These are phyloP conservation scores for Pichia sp. DNA, from an alignment of 1,139 yeast species.

Conservation along the genomic window DNA sequence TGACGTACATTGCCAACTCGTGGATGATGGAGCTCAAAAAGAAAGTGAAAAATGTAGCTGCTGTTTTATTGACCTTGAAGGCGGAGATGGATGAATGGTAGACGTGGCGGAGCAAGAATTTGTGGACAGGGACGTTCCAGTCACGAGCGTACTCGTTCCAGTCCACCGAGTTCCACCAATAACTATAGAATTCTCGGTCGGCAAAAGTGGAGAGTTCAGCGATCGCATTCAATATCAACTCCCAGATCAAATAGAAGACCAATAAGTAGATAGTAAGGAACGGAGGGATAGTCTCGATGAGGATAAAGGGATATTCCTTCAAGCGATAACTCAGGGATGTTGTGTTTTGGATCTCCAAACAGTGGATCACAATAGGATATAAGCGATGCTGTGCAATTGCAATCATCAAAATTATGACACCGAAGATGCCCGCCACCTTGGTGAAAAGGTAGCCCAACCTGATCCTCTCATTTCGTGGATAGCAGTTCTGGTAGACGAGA, in stretches of 20 bases:
- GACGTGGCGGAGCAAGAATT: slow-evolving; percentile 84
- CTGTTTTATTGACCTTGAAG: slow-evolving; percentile 55
- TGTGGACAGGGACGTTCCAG: slow-evolving; percentile 97
- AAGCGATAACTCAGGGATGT: slow-evolving; percentile 44
- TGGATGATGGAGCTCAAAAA: slow-evolving; percentile 77
- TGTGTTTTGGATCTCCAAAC: slow-evolving; percentile 47
- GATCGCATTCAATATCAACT: slow-evolving; percentile 78
- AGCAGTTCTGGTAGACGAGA: slow-evolving; percentile 72
- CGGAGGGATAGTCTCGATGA: slow-evolving; percentile 77
- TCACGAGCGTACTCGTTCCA: slow-evolving; percentile 93
- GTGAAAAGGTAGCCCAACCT: slow-evolving; percentile 69
- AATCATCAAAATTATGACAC: slow-evolving; percentile 80
- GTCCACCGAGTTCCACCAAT: slow-evolving; percentile 95
- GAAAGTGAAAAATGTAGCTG: slow-evolving; percentile 80
- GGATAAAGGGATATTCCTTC: slow-evolving; percentile 52
- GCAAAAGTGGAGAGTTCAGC: slow-evolving; percentile 86
- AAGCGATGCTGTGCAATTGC: slow-evolving; percentile 72
- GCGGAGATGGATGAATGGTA: slow-evolving; percentile 88
- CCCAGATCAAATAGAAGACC: slow-evolving; percentile 91
- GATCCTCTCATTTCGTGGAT: slow-evolving; percentile 68
- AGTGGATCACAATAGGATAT: slow-evolving; percentile 69
- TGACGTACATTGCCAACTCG: slow-evolving; percentile 87
- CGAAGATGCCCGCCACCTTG: slow-evolving; percentile 77
- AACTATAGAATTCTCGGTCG: slow-evolving; percentile 88
- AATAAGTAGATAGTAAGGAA: slow-evolving; percentile 70